Conservation (phyloP, 148 eudicot species). For the Rhododendron simsii region DNA sequence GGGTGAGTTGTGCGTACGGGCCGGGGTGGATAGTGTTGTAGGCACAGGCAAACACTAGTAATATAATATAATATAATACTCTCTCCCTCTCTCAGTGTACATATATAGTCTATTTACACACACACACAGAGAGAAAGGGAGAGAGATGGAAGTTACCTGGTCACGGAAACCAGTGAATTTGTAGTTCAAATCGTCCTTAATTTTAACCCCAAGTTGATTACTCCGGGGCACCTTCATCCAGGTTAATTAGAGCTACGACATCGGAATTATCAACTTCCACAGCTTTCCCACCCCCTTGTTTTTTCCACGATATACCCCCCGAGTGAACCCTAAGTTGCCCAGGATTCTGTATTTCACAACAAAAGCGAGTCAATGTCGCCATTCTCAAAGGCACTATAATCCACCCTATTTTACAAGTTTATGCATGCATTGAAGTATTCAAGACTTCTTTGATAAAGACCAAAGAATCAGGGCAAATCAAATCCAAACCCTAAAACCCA, state of each 20-base stretch:
- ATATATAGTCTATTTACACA: too few relatives aligned
- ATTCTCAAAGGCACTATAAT: not conserved
- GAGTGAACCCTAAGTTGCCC: slow-evolving; percentile 83
- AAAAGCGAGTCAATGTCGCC: not conserved
- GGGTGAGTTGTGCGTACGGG: too few relatives aligned
- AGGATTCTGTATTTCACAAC: slow-evolving; percentile 15
- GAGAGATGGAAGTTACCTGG: slow-evolving; percentile 44
- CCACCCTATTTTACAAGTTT: not conserved
- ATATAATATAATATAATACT: too few relatives aligned
- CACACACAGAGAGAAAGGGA: too few relatives aligned
- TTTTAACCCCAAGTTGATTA: slow-evolving; percentile 79
- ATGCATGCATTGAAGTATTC: not conserved
- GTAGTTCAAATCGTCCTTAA: slow-evolving; percentile 80
- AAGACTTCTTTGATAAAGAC: not conserved
- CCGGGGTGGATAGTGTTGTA: too few relatives aligned
- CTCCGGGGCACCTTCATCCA: slow-evolving; percentile 98
- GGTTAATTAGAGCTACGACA: slow-evolving; percentile 38
- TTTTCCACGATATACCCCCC: slow-evolving; percentile 85
- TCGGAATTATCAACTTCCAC: slow-evolving; percentile 79
- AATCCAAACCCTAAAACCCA: not conserved
- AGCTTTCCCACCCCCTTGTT: slow-evolving; percentile 91
- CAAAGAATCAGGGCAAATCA: not conserved
- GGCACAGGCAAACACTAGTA: too few relatives aligned
- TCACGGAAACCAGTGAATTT: slow-evolving; percentile 91
- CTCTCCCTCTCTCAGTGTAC: too few relatives aligned